Conservation (phyloP, 2,329 filamentous ascomycete genomes). For the Fonsecaea multimorphosa region DNA sequence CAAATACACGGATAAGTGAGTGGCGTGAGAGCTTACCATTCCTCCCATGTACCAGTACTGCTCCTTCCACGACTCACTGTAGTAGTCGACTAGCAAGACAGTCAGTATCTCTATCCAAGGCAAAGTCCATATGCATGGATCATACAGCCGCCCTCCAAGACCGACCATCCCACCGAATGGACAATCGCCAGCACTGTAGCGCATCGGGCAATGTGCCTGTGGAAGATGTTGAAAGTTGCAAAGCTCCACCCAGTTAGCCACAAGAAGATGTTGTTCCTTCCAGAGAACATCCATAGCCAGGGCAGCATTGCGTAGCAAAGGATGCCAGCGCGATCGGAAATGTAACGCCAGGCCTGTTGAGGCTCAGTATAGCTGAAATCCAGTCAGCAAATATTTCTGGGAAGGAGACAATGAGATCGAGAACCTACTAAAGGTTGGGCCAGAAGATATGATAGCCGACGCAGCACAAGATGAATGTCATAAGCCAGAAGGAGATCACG, state of each 20-base stretch:
- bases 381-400: constrained; percentile 4
- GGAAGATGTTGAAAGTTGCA: constrained; percentile 69
- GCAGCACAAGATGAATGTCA: constrained; percentile 53
- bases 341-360: constrained; percentile 59
- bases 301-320: constrained; percentile 69
- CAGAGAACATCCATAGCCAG: constrained; percentile 69
- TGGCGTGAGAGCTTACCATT: constrained; percentile 38
- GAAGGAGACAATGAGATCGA: too few species aligned
- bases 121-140: not conserved
- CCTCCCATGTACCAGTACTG: constrained; percentile 52
- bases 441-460: constrained; percentile 54
- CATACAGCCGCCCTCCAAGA: constrained; percentile 38
- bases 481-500: constrained; percentile 44
- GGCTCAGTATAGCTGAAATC: constrained; percentile 19
- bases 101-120: constrained; percentile 11
- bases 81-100: constrained; percentile 14
- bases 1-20: not conserved
- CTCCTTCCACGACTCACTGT: constrained; percentile 39
- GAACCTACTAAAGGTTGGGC: constrained; percentile 56
- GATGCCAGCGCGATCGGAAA: constrained; percentile 68
- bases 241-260: constrained; percentile 74
- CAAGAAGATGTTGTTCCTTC: constrained; percentile 69
- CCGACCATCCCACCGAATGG: constrained; percentile 66
- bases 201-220: constrained; percentile 69
- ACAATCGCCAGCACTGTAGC: constrained; percentile 67